Percentiles rank a stretch among this genome's conserved stretches.
These are phyloP conservation scores for Brassica hybrid DNA, from an alignment of 441 rosid species.

Conservation along the genomic window DNA sequence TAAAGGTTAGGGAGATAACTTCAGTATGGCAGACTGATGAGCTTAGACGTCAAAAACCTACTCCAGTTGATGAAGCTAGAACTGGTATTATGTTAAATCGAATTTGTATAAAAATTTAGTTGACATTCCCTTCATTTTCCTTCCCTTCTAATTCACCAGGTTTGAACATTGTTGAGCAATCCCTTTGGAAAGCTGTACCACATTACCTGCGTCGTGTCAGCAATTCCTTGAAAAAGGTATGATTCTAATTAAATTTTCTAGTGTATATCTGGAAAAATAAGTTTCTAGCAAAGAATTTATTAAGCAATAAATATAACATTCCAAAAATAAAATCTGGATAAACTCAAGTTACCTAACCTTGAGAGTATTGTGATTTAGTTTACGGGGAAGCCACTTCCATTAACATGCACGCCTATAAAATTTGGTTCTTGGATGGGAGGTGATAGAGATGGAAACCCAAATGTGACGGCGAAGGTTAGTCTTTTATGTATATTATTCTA, in stretches of 20 bases:
- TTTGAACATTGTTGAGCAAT: slow-evolving; percentile 93
- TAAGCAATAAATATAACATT: neutral
- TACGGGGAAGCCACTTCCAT: slow-evolving; percentile 86
- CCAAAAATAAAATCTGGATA: neutral
- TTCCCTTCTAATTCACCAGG: slow-evolving; percentile 49
- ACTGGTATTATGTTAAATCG: slow-evolving; percentile 59
- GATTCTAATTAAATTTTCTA: slow-evolving; percentile 17
- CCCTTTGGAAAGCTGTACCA: slow-evolving; percentile 95
- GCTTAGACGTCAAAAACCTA: slow-evolving; percentile 94
- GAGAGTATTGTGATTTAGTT: slow-evolving; percentile 50
- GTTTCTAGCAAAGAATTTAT: neutral
- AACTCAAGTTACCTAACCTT: neutral
- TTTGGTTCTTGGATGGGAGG: slow-evolving; percentile 99
- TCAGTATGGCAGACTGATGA: slow-evolving; percentile 98
- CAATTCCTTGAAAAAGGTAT: slow-evolving; percentile 87
- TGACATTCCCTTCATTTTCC: neutral
- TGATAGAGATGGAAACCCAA: slow-evolving; percentile 97
- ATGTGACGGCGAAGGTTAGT: slow-evolving; percentile 88
- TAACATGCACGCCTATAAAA: slow-evolving; percentile 88
- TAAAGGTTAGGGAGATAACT: slow-evolving; percentile 87
- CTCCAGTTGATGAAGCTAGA: slow-evolving; percentile 96
- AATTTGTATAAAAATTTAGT: neutral
- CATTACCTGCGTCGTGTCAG: slow-evolving; percentile 93
- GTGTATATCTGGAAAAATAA: neutral
- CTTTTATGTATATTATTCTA: slow-evolving; percentile 9